Evolutionary conservation across 148 eudicot species (phyloP), one percentile per base, ranked within the genome.

Genomic region (Rhododendron williamsianum): DNA sequence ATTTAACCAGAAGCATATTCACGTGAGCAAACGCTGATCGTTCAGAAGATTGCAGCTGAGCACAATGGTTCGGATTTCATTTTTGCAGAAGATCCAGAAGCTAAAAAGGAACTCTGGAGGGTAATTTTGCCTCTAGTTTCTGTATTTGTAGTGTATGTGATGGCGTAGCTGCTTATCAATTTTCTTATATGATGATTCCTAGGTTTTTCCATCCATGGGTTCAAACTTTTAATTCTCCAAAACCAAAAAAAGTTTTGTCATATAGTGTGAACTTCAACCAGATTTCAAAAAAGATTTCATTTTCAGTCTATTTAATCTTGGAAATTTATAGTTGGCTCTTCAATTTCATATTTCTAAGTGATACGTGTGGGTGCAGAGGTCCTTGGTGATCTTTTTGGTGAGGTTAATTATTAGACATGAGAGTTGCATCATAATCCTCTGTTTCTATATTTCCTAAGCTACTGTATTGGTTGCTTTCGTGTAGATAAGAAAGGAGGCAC

Each of bases 401-500:
- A 84, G 41, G 38, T 76, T 16, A 13, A 25, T 27, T n/a, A 84
- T 16, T 46, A 69, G 30, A 27, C 25, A 7, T 82, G n/a, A 27
- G 48, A 7, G 46, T 19, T 76, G 27, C 73, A 9, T 6, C 46
- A 4, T 73, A 69, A 69, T 12, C 15, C 63, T 76, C 12, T 33
- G 6, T 80, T 83, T 49, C 25, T 63, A 33, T 41, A 41, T 30
- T 63, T 78, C 4, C 76, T 84, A 60, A 76, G 16, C 38, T 38
- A 30, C 15, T 65, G 27, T 46, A 72, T 78, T 82, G 46, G 71
- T 52, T 86, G 72, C 58, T 60, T 85, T 41, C 48, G 13, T 86
- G 91, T 85, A 96, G 99, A 94, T 95, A 91, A 91, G 99, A 89
- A 97, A 97, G 93, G 99, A 97, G 93, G 99, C 99, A 85, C 94